Conservation (phyloP, 192 early-diverging fungal genomes). For the Coemansia sp. region DNA sequence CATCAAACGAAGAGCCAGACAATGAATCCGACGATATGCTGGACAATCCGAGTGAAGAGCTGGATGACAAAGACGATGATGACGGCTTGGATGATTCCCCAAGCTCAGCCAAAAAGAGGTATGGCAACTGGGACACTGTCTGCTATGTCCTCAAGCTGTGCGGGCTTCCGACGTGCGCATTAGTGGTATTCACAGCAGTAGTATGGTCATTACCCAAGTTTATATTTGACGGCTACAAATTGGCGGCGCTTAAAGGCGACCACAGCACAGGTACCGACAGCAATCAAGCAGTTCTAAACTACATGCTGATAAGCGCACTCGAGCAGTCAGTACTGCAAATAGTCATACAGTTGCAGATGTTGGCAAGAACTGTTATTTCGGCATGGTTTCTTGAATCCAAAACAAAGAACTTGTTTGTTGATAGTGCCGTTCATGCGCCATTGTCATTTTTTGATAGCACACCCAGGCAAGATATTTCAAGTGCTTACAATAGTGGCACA, state of each 20-base stretch:
- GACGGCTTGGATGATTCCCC: not conserved
- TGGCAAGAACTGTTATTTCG: not conserved
- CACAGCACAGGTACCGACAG: not conserved
- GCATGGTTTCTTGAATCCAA: not conserved
- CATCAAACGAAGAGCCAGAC: not conserved
- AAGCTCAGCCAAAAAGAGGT: not conserved
- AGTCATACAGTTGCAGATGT: not conserved
- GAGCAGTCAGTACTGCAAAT: not conserved
- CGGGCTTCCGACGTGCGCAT: conserved; percentile 15
- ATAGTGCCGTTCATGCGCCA: conserved; percentile 8
- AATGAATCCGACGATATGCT: not conserved
- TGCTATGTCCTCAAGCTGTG: conserved; percentile 16
- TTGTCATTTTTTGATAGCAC: conserved; percentile 8
- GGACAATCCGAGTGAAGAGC: not conserved
- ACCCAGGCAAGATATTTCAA: conserved; percentile 2
- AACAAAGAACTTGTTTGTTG: not conserved
- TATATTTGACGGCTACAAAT: conserved; percentile 23
- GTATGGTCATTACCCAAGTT: conserved; percentile 14
- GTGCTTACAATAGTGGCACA: not conserved
- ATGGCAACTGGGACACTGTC: conserved; percentile 13
- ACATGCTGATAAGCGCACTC: not conserved
- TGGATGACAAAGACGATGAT: not conserved
- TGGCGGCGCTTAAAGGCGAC: conserved; percentile 15
- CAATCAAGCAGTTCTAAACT: conserved; percentile 6
- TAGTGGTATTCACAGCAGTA: conserved; percentile 12